Base-by-base conservation (phyloP, 2,329 filamentous ascomycete genomes). In the Dryadomyces sulphureus region DNA sequence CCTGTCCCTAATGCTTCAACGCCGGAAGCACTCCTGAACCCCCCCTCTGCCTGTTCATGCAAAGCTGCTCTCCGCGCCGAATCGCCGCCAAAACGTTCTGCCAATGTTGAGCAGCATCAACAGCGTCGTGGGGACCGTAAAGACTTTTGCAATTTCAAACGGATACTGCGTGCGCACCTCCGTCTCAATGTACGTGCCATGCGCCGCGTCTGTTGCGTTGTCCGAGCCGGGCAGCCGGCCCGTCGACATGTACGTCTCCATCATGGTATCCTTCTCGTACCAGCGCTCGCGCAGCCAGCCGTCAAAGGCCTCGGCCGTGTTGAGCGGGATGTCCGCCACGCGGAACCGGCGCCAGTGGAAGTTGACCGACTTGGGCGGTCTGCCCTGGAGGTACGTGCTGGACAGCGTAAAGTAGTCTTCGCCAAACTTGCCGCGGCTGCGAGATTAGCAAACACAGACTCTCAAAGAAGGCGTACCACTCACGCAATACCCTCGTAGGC, bases 401-500 rank as follows among this genome's bases (percentile, higher is more conserved):
- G 77, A 75, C 4, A 98, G 70, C 0, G 85, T 89, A 62, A 93
- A 96, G 56, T 85, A 83, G 42, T 93, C 79, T 59, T 96, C 89
- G n/a, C 90, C 89, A 54, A 81, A 95, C 55, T 83, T 74, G 35
- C 81, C 84, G 48, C 81, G 82, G 21, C 81, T 86, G 55, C 30
- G 22, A 45, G 54, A 42, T 36, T n/a, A 39, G 22, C n/a, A 7
- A 25, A 19, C 8, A 9, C 36, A 38, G 19, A 35, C 22, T 49
- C n/a, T 11, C 45, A 38, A 38, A 9, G 19, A 16, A 8, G 1
- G 43, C 1, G 17, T 1, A 34, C 8, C 8, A 81, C 86, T 71
- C 74, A 90, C 81, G 85, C 84, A 38, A 94, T 77, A 14, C 92
- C 90, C 63, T 95, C 90, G 58, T 98, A 98, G 5, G 87, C 89